phyloP scores from a whole-genome alignment of 1,284 basidiomycete genomes.

The Boletus hoseneyae region DNA sequence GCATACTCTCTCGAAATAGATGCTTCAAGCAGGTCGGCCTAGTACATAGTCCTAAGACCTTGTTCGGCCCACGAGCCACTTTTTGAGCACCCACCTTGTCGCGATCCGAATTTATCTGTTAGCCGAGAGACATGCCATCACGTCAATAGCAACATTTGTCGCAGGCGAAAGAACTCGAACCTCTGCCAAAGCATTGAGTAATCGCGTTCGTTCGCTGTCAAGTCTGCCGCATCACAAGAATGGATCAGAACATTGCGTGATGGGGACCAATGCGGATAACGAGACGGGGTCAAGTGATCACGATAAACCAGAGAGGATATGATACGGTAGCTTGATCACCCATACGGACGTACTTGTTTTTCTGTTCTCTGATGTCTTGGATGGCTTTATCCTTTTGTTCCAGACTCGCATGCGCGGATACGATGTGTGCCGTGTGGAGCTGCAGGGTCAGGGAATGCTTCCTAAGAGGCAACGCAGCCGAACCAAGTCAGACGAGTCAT shows the following conservation, averaged over 20 bases:
- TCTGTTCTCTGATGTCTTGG: conserved; percentile 76
- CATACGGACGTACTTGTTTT: conserved; percentile 58
- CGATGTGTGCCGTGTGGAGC: conserved; percentile 79
- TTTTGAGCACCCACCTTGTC: conserved; percentile 52
- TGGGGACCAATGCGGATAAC: neutral
- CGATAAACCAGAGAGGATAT: neutral
- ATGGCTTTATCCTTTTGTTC: conserved; percentile 72
- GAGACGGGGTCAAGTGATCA: neutral
- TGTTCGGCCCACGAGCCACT: neutral
- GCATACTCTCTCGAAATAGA: conserved; percentile 61
- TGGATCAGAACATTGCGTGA: conserved; percentile 16
- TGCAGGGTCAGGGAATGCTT: conserved; percentile 79
- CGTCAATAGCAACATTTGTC: conserved; percentile 10
- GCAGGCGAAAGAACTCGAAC: conserved; percentile 35
- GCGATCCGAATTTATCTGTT: conserved; percentile 71
- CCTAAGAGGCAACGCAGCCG: conserved; percentile 37
- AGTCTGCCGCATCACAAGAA: conserved; percentile 41
- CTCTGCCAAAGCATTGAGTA: conserved; percentile 65
- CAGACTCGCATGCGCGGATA: conserved; percentile 72
- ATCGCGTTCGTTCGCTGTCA: conserved; percentile 64
- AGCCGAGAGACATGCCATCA: neutral
- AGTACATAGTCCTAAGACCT: conserved; percentile 11
- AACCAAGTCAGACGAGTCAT: conserved; percentile 12
- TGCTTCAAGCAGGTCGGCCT: conserved; percentile 54
- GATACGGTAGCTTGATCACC: neutral